Percentiles rank a stretch among this genome's conserved stretches.
These are phyloP conservation scores for Carex scoparia DNA, from an alignment of 176 grass and related monocot genomes.

Conservation along the genomic window DNA sequence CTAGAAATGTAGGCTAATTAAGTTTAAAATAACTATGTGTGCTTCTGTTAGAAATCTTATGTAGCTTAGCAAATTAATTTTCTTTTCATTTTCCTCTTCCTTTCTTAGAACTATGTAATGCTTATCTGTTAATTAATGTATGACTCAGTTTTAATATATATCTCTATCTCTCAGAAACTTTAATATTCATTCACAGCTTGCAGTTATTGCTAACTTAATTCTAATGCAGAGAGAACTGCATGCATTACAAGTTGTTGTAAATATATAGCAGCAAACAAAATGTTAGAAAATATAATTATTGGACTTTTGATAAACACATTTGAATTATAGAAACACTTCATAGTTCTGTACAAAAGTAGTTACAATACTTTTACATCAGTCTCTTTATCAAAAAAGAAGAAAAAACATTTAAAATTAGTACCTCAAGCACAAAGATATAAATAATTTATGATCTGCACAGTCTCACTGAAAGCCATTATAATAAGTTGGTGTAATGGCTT, in stretches of 20 bases:
- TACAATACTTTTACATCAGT: not conserved
- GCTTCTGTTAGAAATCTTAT: not conserved
- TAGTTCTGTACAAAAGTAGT: not conserved
- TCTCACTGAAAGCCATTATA: not conserved
- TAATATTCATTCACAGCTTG: not conserved
- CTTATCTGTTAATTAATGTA: not conserved
- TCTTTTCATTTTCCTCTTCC: not conserved
- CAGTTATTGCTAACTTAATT: not conserved
- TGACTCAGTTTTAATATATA: not conserved
- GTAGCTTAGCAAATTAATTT: not conserved
- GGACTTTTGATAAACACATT: not conserved
- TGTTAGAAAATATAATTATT: not conserved
- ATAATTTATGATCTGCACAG: not conserved
- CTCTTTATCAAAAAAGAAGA: not conserved
- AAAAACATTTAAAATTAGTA: not conserved
- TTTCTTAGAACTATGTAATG: slow-evolving; percentile 1
- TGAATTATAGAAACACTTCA: not conserved
- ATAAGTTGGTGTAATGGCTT: not conserved
- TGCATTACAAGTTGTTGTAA: no score
- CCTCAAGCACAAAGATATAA: not conserved
- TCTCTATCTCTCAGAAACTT: not conserved
- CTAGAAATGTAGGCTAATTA: not conserved
- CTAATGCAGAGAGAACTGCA: not conserved
- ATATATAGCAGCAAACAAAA: not conserved
- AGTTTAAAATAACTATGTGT: not conserved